Evolutionary conservation across 2,329 filamentous ascomycete species (phyloP), one percentile per base, ranked within the genome.

Genomic region (Cladosporium sp.): DNA sequence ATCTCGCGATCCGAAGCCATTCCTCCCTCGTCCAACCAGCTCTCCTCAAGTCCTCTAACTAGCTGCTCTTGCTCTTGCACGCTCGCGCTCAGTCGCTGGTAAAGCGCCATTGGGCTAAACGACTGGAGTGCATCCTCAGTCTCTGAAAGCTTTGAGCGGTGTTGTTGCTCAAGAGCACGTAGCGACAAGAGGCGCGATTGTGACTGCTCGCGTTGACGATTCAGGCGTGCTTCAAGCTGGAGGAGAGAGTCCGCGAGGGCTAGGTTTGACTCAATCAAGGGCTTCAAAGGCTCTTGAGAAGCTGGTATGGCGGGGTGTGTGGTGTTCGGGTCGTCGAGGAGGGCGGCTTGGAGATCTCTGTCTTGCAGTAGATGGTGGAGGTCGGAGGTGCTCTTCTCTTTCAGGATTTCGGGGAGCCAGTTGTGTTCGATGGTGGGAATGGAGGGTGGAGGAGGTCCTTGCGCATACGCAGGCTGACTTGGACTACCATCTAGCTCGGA

Each of bases 131-230:
- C 91, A 52, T 84, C 80, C 71, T 97, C 94, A 83, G 96, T 94
- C 66, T 94, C 91, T 1, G 84, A 80, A 73, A 97, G 90, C 73
- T 94, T 95, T 64, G 89, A 84, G 56, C 87, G 85, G 90, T 94
- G 97, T 68, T 93, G 88, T n/a, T 92, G 84, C 75, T 97, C 94
- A 15, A 97, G 83, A 1, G 90, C 89, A 66, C 93, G 89, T 20
- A 94, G 84, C 10, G 90, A 83, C 1, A 97, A 81, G 0, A 97
- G 83, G 59, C 92, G 87, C 3, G 90, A 87, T 69, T 96, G 91
- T 0, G 90, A 88, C 1, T 82, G 79, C 25, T 84, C 81, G 57
- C 93, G 87, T 66, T 87, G 81, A 62, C 81, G 81, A 10, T 74
- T 70, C 12, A 87, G 74, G 60, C 81, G 81, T 0, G 75, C 69